These are phyloP conservation scores for Salix dunnii DNA, from an alignment of 345 rosid genomes.

Conservation along the genomic window DNA sequence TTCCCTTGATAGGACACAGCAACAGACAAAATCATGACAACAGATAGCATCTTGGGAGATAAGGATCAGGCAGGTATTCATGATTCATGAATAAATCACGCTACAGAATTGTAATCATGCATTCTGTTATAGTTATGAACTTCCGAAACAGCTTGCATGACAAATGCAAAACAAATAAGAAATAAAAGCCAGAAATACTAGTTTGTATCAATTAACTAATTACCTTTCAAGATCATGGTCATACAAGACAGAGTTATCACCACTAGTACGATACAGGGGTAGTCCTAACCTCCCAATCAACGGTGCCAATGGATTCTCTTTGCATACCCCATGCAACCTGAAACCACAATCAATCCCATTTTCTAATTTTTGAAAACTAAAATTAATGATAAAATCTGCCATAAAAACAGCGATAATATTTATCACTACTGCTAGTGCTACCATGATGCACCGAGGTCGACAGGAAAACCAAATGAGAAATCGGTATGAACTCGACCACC, in stretches of 20 bases:
- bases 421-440: not conserved
- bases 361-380: not conserved
- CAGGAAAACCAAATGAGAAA: conserved; percentile 84
- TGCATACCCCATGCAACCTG: conserved; percentile 95
- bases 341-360: conserved; percentile 12
- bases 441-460: conserved; percentile 76
- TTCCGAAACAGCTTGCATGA: not conserved
- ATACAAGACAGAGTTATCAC: conserved; percentile 88
- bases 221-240: conserved; percentile 98
- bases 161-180: not conserved
- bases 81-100: not conserved
- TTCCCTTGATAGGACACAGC: not conserved
- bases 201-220: not conserved
- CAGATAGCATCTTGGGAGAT: not conserved
- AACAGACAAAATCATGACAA: not conserved
- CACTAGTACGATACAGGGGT: conserved; percentile 89
- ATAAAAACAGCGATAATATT: not conserved
- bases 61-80: not conserved
- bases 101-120: not conserved
- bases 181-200: not conserved
- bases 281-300: conserved; percentile 80
- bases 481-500: conserved; percentile 86
- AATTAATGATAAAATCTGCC: not conserved
- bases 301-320: conserved; percentile 92
- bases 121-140: not conserved